phyloP scores from a whole-genome alignment of 257 asterid species.

The Solanum lycopersicoides region DNA sequence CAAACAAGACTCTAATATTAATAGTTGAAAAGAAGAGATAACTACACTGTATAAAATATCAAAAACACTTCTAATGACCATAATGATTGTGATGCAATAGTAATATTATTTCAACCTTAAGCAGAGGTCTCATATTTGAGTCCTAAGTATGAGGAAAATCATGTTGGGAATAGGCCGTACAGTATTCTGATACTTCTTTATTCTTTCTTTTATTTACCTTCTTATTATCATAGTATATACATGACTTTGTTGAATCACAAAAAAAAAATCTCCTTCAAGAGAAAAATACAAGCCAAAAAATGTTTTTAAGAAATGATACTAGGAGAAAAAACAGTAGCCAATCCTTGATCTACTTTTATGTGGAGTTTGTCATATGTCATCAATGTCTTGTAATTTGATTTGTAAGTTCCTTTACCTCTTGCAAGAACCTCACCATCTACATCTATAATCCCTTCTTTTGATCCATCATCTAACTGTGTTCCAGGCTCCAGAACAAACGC shows the following conservation, averaged over 20 bases:
- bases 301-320: neutral
- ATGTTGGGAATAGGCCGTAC: fast-evolving
- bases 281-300: neutral
- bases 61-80: neutral
- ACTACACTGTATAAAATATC: too few relatives aligned
- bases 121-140: fast-evolving
- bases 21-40: too few relatives aligned
- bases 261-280: neutral
- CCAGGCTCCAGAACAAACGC: conserved; percentile 80
- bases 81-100: too few relatives aligned
- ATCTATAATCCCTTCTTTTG: conserved; percentile 29
- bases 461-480: conserved; percentile 26
- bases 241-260: neutral
- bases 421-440: conserved; percentile 61
- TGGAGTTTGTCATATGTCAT: conserved; percentile 64
- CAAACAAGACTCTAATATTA: neutral
- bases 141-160: neutral
- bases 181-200: neutral
- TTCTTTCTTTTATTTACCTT: neutral
- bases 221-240: neutral
- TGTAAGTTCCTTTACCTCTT: conserved; percentile 67
- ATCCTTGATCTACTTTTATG: conserved; percentile 70
- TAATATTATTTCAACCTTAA: too few relatives aligned
- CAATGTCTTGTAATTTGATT: conserved; percentile 46
- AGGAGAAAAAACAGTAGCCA: conserved; percentile 83